phyloP scores from a whole-genome alignment of 176 grass and related monocot species.

The Echinochloa phyllopogon region DNA sequence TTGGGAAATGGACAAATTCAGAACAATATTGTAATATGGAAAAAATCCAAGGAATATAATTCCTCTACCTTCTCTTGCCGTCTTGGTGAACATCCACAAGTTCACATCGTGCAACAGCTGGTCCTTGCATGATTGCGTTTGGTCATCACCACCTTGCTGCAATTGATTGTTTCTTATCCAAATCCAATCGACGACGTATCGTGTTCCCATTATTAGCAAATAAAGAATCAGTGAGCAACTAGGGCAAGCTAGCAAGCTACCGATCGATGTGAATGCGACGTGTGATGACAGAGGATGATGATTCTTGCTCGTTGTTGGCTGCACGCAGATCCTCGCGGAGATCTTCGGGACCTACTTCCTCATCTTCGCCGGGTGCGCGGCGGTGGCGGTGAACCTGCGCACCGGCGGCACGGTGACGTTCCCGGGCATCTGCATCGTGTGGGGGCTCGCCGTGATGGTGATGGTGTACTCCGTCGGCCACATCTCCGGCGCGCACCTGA shows the following conservation, averaged over 20 bases:
- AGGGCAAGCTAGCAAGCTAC: constrained; percentile 9
- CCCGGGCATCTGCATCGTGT: constrained; percentile 82
- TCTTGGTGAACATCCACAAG: background rate
- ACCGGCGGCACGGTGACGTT: constrained; percentile 78
- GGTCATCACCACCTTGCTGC: constrained; percentile 22
- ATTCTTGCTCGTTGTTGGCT: background rate
- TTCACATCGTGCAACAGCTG: background rate
- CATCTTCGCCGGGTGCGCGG: constrained; percentile 84
- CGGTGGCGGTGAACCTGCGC: constrained; percentile 70
- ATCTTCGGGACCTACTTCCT: constrained; percentile 82
- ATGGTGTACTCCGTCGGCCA: constrained; percentile 96
- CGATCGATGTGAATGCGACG: constrained; percentile 19
- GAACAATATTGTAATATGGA: constrained; percentile 2
- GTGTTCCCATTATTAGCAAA: background rate
- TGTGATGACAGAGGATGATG: background rate
- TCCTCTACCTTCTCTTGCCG: background rate
- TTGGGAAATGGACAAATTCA: constrained; percentile 16
- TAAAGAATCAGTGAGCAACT: background rate
- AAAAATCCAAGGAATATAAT: background rate
- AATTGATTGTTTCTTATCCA: background rate
- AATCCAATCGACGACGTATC: background rate
- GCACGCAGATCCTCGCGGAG: constrained; percentile 74
- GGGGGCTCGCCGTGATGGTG: constrained; percentile 91
- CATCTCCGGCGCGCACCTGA: constrained; percentile 95
- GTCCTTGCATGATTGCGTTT: background rate